A percentile compares a stretch with the other conserved stretches of the same genome.
Evolutionary conservation across 2,329 filamentous ascomycete genomes (phyloP).

Genomic region (Ophiostoma piceae): DNA sequence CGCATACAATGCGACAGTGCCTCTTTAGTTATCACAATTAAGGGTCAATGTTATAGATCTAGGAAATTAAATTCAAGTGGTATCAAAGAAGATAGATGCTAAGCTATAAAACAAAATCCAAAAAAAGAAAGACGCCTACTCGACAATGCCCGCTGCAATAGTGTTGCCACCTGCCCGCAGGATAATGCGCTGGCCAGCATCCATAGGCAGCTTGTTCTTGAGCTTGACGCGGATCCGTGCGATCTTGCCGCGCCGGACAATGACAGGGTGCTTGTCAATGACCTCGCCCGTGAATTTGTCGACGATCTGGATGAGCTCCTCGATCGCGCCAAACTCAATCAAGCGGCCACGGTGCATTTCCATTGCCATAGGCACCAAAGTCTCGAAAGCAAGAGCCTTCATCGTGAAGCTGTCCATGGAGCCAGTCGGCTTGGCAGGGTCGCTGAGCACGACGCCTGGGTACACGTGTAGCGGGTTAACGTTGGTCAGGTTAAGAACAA

Average conservation of each 20-base stretch:
- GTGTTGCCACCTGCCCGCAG: slow-evolving; percentile 76
- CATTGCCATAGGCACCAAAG: slow-evolving; percentile 79
- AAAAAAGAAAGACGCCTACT: slow-evolving; percentile 40
- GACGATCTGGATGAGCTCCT: slow-evolving; percentile 49
- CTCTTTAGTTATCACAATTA: neutral
- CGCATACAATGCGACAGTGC: slow-evolving; percentile 22
- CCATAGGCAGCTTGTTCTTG: slow-evolving; percentile 68
- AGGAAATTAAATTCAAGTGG: neutral
- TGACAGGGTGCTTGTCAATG: slow-evolving; percentile 75
- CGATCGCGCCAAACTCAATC: slow-evolving; percentile 70
- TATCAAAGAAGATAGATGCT: neutral
- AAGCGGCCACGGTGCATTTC: slow-evolving; percentile 84
- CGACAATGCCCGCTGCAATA: slow-evolving; percentile 79
- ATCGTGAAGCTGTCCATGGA: slow-evolving; percentile 70
- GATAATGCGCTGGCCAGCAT: slow-evolving; percentile 73
- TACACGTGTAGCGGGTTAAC: slow-evolving; percentile 80
- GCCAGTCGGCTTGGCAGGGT: slow-evolving; percentile 58
- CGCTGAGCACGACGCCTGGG: slow-evolving; percentile 82
- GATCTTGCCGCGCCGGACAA: slow-evolving; percentile 70
- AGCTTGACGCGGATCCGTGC: slow-evolving; percentile 73
- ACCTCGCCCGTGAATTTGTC: slow-evolving; percentile 57
- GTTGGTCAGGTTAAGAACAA: slow-evolving; percentile 74
- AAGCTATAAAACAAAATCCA: neutral
- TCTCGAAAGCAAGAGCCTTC: slow-evolving; percentile 84
- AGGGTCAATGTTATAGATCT: neutral